A percentile compares a stretch with the other conserved stretches of the same genome.
Evolutionary conservation across 495 filamentous ascomycete species (phyloP).

Genomic region (Aspergillus haitiensis): DNA sequence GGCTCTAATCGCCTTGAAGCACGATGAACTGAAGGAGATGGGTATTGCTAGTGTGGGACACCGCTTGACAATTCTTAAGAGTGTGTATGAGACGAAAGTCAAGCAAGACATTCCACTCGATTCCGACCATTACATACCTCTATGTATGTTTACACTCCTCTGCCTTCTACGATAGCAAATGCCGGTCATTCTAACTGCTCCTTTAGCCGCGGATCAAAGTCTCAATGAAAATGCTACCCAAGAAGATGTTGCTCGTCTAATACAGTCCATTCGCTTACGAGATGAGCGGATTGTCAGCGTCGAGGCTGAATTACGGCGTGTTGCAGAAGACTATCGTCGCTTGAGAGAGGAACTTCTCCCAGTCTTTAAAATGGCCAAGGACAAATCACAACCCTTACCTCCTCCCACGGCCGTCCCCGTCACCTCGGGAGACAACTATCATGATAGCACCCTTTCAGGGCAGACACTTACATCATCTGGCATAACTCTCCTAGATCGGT

Average conservation of each 20-base stretch:
- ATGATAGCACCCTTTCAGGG: constrained; percentile 30
- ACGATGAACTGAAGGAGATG: constrained; percentile 94
- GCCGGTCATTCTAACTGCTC: constrained; percentile 20
- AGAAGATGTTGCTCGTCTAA: constrained; percentile 85
- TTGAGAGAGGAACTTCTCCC: constrained; percentile 89
- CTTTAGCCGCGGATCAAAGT: constrained; percentile 81
- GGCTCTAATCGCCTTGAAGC: constrained; percentile 81
- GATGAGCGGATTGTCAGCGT: constrained; percentile 82
- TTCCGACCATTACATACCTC: constrained; percentile 87
- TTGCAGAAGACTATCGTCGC: constrained; percentile 81
- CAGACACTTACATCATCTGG: constrained; percentile 47
- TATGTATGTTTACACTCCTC: constrained; percentile 61
- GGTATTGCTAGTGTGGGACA: constrained; percentile 90
- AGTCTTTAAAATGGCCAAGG: constrained; percentile 84
- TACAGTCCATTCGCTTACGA: constrained; percentile 79
- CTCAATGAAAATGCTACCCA: constrained; percentile 83
- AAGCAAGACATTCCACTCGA: constrained; percentile 89
- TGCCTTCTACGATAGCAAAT: constrained; percentile 2
- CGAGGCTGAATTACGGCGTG: constrained; percentile 74
- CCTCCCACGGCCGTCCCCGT: constrained; percentile 40
- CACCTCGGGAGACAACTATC: constrained; percentile 25
- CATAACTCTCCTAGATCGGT: constrained; percentile 35
- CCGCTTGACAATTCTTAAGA: constrained; percentile 89
- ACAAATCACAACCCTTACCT: constrained; percentile 84
- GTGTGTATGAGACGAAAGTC: constrained; percentile 91